Conservation (phyloP, 208 protist genomes). For the Leishmania gerbilli region DNA sequence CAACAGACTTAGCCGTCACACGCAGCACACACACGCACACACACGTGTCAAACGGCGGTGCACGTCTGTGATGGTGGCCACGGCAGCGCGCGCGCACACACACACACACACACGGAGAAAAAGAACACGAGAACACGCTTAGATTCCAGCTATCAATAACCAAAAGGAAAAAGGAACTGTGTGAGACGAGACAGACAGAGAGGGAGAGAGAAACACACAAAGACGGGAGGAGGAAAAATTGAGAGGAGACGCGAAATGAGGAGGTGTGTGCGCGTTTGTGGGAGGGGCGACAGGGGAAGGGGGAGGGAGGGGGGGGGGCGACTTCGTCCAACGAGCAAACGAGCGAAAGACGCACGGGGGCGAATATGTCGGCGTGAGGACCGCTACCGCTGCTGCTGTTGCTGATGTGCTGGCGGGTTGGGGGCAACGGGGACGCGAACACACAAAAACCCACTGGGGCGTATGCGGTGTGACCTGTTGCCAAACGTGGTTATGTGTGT, state of each 20-base stretch:
- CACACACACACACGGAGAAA: neutral
- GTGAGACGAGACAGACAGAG: neutral
- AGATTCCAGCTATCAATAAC: neutral
- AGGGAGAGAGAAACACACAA: neutral
- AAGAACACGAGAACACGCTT: neutral
- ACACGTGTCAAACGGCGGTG: neutral
- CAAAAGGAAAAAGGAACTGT: neutral
- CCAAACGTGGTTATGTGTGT: neutral
- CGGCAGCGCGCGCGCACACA: neutral
- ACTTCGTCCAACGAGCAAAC: neutral
- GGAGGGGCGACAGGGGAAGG: neutral
- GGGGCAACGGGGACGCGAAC: neutral
- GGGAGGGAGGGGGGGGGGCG: neutral
- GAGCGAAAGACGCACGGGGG: neutral
- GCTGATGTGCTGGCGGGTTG: neutral
- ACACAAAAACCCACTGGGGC: neutral
- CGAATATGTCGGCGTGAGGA: neutral
- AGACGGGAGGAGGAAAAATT: neutral
- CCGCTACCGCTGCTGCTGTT: neutral
- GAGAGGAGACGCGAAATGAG: conserved; percentile 2
- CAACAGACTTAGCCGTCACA: neutral
- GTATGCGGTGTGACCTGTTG: neutral
- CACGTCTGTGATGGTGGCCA: neutral
- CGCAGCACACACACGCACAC: neutral
- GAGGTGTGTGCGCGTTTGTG: neutral